These are phyloP conservation scores for Chloris gayana DNA, from an alignment of 176 grass and related monocot species.

Conservation along the genomic window DNA sequence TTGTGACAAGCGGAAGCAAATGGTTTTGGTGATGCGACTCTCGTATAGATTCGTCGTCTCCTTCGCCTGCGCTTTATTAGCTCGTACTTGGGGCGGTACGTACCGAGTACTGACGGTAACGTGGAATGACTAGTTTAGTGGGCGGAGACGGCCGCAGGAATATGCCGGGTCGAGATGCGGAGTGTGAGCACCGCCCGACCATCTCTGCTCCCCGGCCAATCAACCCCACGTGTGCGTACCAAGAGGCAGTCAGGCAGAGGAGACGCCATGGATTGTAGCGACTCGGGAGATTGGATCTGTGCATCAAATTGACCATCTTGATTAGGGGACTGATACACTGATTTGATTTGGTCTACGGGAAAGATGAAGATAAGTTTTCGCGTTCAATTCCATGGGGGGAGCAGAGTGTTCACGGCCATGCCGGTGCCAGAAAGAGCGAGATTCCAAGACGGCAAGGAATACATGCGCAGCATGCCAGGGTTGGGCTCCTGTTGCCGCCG, in stretches of 20 bases:
- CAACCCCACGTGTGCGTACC: neutral
- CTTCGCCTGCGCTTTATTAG: no score
- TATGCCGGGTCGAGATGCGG: slow-evolving; percentile 24
- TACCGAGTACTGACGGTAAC: neutral
- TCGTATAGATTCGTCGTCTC: neutral
- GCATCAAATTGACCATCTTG: neutral
- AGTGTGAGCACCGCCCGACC: neutral
- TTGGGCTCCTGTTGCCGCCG: neutral
- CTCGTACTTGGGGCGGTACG: neutral
- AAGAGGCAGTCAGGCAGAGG: neutral
- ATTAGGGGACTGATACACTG: no score
- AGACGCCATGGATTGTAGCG: neutral
- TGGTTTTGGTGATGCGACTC: no score
- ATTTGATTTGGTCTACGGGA: neutral
- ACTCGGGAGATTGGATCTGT: neutral
- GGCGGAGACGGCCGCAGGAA: neutral
- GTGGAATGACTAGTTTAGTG: neutral
- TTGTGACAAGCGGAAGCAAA: neutral
- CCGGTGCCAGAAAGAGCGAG: neutral
- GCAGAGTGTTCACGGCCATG: neutral
- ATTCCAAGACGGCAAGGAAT: neutral
- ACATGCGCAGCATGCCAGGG: neutral
- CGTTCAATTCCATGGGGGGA: no score
- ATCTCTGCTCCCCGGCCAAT: neutral
- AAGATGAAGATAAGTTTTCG: no score